phyloP scores from a whole-genome alignment of 176 grass and related monocot genomes.

The Alloteropsis semialata region DNA sequence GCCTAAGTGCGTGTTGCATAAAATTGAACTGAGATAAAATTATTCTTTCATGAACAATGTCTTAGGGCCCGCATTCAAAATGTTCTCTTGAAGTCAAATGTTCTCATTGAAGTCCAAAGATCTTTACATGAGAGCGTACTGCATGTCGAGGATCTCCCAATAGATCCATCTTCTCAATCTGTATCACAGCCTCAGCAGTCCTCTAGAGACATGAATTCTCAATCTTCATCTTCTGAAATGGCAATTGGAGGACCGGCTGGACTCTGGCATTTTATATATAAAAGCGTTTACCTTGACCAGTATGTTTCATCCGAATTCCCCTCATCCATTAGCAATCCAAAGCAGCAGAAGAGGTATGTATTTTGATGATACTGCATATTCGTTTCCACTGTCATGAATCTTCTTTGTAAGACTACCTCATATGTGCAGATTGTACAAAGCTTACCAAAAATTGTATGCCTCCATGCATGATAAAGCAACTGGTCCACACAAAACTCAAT shows the following conservation, averaged over 20 bases:
- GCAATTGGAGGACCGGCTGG: slow-evolving; percentile 74
- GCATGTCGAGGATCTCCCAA: slow-evolving; percentile 71
- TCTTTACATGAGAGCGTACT: slow-evolving; percentile 67
- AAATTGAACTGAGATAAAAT: slow-evolving; percentile 16
- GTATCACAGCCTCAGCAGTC: slow-evolving; percentile 7
- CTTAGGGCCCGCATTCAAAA: slow-evolving; percentile 67
- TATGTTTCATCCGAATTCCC: slow-evolving; percentile 89
- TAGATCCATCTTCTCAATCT: slow-evolving; percentile 38
- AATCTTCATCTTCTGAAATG: slow-evolving; percentile 41
- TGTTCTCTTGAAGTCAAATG: slow-evolving; percentile 87
- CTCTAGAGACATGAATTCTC: slow-evolving; percentile 33
- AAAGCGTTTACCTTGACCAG: slow-evolving; percentile 85
- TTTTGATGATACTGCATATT: not conserved
- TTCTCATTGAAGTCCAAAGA: slow-evolving; percentile 77
- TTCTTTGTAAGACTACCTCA: slow-evolving; percentile 13
- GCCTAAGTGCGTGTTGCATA: not conserved
- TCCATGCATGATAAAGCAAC: slow-evolving; percentile 92
- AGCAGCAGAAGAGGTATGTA: slow-evolving; percentile 84
- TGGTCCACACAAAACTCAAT: slow-evolving; percentile 96
- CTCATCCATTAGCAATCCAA: slow-evolving; percentile 55
- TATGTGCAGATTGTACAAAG: slow-evolving; percentile 78
- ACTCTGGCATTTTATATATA: slow-evolving; percentile 98
- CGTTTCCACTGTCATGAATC: not conserved
- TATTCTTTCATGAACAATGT: slow-evolving; percentile 28
- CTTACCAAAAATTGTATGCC: slow-evolving; percentile 80